Evolutionary conservation across 2,329 filamentous ascomycete species (phyloP), one percentile per base, ranked within the genome.

Genomic region (Aquanectria penicillioides): DNA sequence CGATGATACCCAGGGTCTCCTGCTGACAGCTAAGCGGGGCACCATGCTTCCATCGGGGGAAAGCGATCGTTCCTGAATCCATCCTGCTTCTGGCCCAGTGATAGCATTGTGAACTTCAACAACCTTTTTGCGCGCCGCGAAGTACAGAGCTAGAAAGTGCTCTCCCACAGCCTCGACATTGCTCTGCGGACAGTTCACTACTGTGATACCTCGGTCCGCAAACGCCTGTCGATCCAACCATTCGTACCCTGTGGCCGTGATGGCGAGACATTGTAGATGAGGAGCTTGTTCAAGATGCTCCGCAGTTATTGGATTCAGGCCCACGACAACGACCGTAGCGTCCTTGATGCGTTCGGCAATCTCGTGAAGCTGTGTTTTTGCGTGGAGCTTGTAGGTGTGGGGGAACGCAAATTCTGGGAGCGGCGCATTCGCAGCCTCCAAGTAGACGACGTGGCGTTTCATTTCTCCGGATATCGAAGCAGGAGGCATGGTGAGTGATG

Each of bases 1-100:
- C 48, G n/a, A 51, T n/a, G 11, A 51, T 51, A 8, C 34, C 48
- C 9, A 51, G 12, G 4, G 34, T 51, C n/a, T 51, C 48, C 7
- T 40, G 48, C 6, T 40, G 36, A 8, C 37, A 40, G 8, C 34
- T 51, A 2, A 40, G 48, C 3, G 50, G 31, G 4, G 38, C 20
- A 20, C 50, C 29, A 4, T 53, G 33, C 10, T 36, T 20, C 48
- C 48, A 43, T 12, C 36, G 15, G 4, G 46, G 22, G 11, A 37
- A 11, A 41, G 10, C 4, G 37, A 34, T 8, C 11, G 20, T 9
- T 52, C 37, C 18, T 23, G 13, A n/a, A 28, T n/a, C 48, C 28
- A 52, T 11, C 23, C 15, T 8, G 18, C 15, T 5, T 51, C 26
- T 6, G 40, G 29, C 8, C 23, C 23, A 17, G 36, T 51, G 36